Evolutionary conservation across 148 eudicot genomes (phyloP), one percentile per base, ranked within the genome.

Genomic region (Oxyria digyna): DNA sequence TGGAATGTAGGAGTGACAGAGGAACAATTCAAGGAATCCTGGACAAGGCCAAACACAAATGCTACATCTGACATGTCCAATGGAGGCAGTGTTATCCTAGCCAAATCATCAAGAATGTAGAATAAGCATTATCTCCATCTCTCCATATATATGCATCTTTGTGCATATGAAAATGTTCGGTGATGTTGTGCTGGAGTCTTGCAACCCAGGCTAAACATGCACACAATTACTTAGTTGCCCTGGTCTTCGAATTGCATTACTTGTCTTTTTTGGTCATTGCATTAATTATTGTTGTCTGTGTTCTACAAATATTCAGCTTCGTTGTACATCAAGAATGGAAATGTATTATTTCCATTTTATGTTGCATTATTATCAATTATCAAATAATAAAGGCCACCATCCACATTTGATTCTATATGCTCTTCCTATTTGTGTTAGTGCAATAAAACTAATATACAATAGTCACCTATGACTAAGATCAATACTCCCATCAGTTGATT

Each of bases 1-100:
- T 12, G 1, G 27, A 21, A 9, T 42, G 74, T 72, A 87, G 93
- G 93, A 35, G 93, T 83, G 73, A 87, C 93, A 0, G 93, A 87
- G 78, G 93, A 83, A 52, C 93, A 87, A 69, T 87, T 87, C 72
- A 77, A 79, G 59, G 80, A 81, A 67, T 85, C 83, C n/a, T 87
- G 93, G 93, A 87, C 87, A 4, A 79, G 89, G 75, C 52, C 83
- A 2, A 87, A 87, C 72, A 43, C 83, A 1, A 87, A 89, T 42
- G 74, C 87, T n/a, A n/a, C n/a, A n/a, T n/a, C n/a, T 0, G 71
- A 75, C 18, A 59, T 83, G 81, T 78, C 75, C 4, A 81, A 75
- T 45, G 77, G 48, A 3, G 27, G 83, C 24, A 78, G 67, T 46
- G 78, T 64, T 4, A 86, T 85, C 62, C 80, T 85, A n/a, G 89